phyloP scores from a whole-genome alignment of 2,329 filamentous ascomycete species.

The Fusarium keratoplasticum region DNA sequence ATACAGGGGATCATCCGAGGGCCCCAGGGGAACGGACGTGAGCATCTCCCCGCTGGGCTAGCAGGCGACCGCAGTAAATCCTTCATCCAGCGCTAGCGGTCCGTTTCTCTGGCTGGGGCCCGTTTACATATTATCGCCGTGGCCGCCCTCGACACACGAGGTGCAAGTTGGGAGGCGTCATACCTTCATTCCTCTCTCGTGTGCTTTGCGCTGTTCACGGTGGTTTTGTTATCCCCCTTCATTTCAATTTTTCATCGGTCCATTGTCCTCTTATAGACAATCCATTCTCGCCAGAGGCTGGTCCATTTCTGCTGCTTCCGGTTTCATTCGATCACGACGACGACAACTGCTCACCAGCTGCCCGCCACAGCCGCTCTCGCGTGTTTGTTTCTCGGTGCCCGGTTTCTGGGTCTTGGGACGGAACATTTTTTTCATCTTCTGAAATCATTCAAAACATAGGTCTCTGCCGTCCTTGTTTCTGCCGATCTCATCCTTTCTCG shows the following conservation, averaged over 20 bases:
- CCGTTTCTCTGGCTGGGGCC: not conserved
- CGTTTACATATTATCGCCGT: constrained; percentile 43
- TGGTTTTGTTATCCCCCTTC: constrained; percentile 16
- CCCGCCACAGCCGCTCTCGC: constrained; percentile 7
- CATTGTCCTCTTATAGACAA: constrained; percentile 20
- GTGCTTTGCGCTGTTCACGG: constrained; percentile 24
- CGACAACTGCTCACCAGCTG: constrained; percentile 25
- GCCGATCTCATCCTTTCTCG: constrained; percentile 24
- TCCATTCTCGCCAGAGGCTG: constrained; percentile 33
- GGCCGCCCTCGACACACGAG: constrained; percentile 27
- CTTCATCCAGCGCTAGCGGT: constrained; percentile 12
- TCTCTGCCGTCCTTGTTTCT: constrained; percentile 17
- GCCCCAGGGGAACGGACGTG: constrained; percentile 4
- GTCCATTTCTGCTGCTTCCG: constrained; percentile 6
- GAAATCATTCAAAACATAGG: constrained; percentile 37
- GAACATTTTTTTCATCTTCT: not conserved
- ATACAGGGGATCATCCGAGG: not conserved
- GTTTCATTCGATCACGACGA: constrained; percentile 1
- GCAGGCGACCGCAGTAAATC: not conserved
- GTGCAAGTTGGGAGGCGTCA: constrained; percentile 12
- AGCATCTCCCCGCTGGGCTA: not conserved
- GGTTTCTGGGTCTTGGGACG: constrained; percentile 12
- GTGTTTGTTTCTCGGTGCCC: constrained; percentile 15
- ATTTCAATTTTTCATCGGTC: not conserved
- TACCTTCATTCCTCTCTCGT: constrained; percentile 32